Conservation (phyloP, 768 basidiomycete genomes). For the Zangia roseola region DNA sequence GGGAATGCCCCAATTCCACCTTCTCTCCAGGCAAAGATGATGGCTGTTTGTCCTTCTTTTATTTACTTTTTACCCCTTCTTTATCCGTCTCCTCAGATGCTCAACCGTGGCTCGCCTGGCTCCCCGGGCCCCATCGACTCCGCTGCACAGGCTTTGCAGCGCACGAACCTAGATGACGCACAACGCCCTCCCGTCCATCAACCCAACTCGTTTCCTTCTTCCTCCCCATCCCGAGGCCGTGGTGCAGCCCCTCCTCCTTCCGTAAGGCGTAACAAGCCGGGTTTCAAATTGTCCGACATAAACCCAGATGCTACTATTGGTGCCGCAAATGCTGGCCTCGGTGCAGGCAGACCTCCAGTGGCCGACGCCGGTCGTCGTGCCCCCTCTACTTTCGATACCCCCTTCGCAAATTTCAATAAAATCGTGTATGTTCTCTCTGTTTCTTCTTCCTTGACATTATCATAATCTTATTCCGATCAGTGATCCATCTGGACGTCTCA, state of each 20-base stretch:
- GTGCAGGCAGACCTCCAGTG: constrained; percentile 59
- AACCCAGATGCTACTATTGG: constrained; percentile 49
- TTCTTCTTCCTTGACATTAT: constrained; percentile 6
- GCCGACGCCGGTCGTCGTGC: constrained; percentile 39
- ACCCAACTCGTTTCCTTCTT: constrained; percentile 35
- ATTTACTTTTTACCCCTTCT: constrained; percentile 6
- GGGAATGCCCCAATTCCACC: constrained; percentile 78
- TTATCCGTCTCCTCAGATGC: constrained; percentile 40
- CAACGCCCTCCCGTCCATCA: constrained; percentile 33
- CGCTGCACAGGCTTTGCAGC: constrained; percentile 40
- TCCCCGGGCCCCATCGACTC: constrained; percentile 37
- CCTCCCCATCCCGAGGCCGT: constrained; percentile 26
- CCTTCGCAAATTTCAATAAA: constrained; percentile 90
- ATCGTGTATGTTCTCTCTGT: constrained; percentile 70
- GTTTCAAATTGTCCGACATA: constrained; percentile 65
- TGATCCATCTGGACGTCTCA: constrained; percentile 94
- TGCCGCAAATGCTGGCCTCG: constrained; percentile 66
- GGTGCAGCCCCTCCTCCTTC: constrained; percentile 38
- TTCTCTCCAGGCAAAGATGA: constrained; percentile 90
- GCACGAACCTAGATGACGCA: constrained; percentile 31
- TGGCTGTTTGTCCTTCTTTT: constrained; percentile 55
- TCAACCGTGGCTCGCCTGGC: constrained; percentile 37
- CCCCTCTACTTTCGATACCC: constrained; percentile 56
- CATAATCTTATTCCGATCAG: constrained; percentile 37
- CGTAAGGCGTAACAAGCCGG: constrained; percentile 47